Base-by-base conservation (phyloP, 495 filamentous ascomycete species). In the Podospora pseudopauciseta region DNA sequence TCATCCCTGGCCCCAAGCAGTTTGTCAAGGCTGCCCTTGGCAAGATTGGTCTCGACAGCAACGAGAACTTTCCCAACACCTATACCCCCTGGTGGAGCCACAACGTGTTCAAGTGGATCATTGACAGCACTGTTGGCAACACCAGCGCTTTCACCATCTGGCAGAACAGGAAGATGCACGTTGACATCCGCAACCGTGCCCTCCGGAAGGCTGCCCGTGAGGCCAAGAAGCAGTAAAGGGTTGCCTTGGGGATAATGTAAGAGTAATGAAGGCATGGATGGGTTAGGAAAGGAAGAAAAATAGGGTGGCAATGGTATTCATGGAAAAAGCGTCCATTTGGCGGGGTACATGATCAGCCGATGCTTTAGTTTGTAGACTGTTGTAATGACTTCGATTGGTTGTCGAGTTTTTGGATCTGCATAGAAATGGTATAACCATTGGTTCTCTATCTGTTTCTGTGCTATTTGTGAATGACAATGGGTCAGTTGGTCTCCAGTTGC, bases 1-100 rank as follows among this genome's bases (percentile, higher is more conserved):
- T 91, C 71, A 91, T 97, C 65, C 95, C 96, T 13, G 92, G 82
- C 65, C 91, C 94, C 5, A 90, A 88, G 77, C 80, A 82, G 56
- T 98, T 97, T 76, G 96, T 99, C 19, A 85, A 86, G 68, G 80
- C 90, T 2, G 87, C 89, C 6, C 81, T 99, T 72, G 81, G 85
- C 56, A 97, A 93, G 86, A 86, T 99, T 69, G 94, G 94, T 6
- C 81, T 88, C 58, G 88, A 86, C 71, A 88, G 92, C 66, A 92
- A 91, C 54, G 89, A 92, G 68, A 80, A 83, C 15, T 89, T 90
- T 74, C 87, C 88, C 20, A 90, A 89, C 78, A 95, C 91, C 57
- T 92, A 91, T 67, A 97, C 93, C 13, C 96, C 96, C 11, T 97
- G 89, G 78, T 97, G 93, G 93, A 90, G 86, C 67, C 96, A 99